Percentiles rank a stretch among this genome's conserved stretches.
Conservation (phyloP, 129 eudicot genomes). For the Arctium lappa region DNA sequence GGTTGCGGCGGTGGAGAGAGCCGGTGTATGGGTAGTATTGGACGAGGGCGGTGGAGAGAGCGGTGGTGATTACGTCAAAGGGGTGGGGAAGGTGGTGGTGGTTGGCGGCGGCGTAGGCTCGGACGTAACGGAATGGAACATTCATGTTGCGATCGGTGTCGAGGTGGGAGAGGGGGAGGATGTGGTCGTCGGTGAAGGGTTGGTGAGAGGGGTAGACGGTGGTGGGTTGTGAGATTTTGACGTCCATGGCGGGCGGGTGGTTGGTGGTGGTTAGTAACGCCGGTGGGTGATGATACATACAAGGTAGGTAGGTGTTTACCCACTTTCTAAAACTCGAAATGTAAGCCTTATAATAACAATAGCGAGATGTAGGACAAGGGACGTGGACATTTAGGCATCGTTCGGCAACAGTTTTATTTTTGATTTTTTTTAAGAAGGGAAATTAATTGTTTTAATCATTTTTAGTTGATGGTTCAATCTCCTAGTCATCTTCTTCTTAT, state of each 20-base stretch:
- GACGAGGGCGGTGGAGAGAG: conserved; percentile 60
- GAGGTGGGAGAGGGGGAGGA: conserved; percentile 85
- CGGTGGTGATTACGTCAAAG: conserved; percentile 52
- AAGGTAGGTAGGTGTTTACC: neutral
- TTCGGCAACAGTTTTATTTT: too few relatives aligned
- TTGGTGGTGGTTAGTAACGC: conserved; percentile 15
- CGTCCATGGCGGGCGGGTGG: conserved; percentile 38
- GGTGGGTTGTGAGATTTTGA: conserved; percentile 42
- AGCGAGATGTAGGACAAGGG: neutral
- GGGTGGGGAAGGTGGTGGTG: conserved; percentile 38
- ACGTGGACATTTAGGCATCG: conserved; percentile 14
- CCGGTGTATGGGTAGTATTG: conserved; percentile 63
- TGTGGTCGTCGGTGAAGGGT: conserved; percentile 52
- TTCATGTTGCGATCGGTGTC: conserved; percentile 83
- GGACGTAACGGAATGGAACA: conserved; percentile 69
- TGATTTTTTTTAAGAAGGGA: too few relatives aligned
- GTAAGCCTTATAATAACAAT: neutral
- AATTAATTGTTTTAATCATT: too few relatives aligned
- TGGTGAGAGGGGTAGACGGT: conserved; percentile 46
- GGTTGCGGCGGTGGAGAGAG: conserved; percentile 39
- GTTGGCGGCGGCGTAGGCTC: conserved; percentile 42
- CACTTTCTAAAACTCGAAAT: neutral
- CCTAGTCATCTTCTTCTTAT: too few relatives aligned
- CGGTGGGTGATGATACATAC: conserved; percentile 2
- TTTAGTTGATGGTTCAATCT: too few relatives aligned